Base-by-base conservation (phyloP, 2,329 filamentous ascomycete genomes). In the Sphaerulina populicola region DNA sequence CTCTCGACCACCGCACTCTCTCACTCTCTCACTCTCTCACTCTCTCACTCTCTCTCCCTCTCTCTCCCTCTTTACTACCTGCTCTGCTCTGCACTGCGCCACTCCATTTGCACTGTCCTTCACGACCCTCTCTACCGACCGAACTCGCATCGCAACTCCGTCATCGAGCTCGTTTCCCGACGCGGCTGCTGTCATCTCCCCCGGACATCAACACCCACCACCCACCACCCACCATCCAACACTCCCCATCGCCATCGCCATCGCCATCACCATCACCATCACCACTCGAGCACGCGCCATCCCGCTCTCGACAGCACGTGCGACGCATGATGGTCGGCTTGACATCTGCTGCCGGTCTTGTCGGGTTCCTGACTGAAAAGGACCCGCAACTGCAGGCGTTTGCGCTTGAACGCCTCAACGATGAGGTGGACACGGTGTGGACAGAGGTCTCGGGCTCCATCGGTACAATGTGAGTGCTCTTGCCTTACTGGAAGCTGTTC, bases 341-440 rank as follows among this genome's bases (percentile, higher is more conserved):
- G 69, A 88, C 90, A 66, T 96, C 91, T 62, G 93, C 93, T 61
- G 91, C 88, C 61, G 93, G 93, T 71, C 83, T 98, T 53, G 81
- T 98, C 68, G 91, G 89, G 74, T 96, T 96, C 71, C 81, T 98
- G 57, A 86, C 88, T 61, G 93, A 98, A 69, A 89, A 94, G 63
- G 93, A 97, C 72, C 81, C 86, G 51, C 88, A 94, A 72, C 83
- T 98, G 71, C 90, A 89, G 77, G 82, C 91, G 62, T 98, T 96
- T 69, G 93, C 93, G 60, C 78, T 98, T 61, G 87, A 95, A 74
- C 90, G 88, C 61, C 81, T 98, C 66, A 95, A 98, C 72, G 86
- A 93, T 63, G 87, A 97, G 67, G 94, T 98, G 64, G 90, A 97
- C 71, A 86, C 91, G 58, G 82, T 98, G 62, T 98, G 93, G 93